Evolutionary conservation across 495 filamentous ascomycete species (phyloP), one percentile per base, ranked within the genome.

Genomic region (Penicillium riverlandense): DNA sequence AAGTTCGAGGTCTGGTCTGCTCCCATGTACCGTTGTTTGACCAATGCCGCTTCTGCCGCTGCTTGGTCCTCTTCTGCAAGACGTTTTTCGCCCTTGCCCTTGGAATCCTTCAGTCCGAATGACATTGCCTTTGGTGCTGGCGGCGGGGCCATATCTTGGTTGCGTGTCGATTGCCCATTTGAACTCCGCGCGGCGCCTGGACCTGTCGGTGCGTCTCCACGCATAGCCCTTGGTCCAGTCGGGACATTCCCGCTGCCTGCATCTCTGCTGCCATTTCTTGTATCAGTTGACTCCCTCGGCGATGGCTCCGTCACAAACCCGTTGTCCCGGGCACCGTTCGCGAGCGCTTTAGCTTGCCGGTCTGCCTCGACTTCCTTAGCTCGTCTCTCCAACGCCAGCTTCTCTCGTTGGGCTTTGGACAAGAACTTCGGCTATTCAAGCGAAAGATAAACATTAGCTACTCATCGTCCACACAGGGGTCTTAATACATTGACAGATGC

Each of bases 11-110:
- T 83, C 48, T 85, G 79, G 38, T 95, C 88, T 9, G 85, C 83
- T 7, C 92, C 92, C 89, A 98, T 95, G 56, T 98, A 98, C 38
- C 85, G 74, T 37, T 89, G 81, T 44, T 86, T 77, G 38, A 90
- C 81, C 47, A 94, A 70, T 12, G 80, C 80, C 16, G 86, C 85
- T 62, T 92, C 86, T 10, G 82, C 77, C 6, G 43, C 45, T 4
- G 56, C 58, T 38, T 88, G 84, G 45, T 90, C 89, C 40, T 77
- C 74, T 15, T 80, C 72, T 13, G 65, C 62, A 11, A 69, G 62
- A 44, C 79, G 75, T 54, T 85, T 84, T 35, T 76, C 74, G 31
- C 62, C 60, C 47, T 72, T 71, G 31, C 62, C 60, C 47, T 72
- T 71, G 0, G 66, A 50, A 28, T 53, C 51, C 27, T 58, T 60